These are phyloP conservation scores for Nemania sp. DNA, from an alignment of 2,329 filamentous ascomycete species.

Conservation along the genomic window DNA sequence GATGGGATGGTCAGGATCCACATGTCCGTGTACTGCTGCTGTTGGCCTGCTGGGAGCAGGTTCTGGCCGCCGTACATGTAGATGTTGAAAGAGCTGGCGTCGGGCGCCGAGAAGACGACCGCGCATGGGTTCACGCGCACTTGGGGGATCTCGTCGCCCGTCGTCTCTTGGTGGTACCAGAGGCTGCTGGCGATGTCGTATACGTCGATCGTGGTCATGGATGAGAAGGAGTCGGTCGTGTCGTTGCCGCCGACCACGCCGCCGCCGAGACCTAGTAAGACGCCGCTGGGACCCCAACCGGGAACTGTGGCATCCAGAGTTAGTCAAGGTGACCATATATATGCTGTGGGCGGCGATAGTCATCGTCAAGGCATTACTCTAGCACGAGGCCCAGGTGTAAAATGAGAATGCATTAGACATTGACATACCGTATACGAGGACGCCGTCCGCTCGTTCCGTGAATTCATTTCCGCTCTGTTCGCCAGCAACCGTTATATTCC, in stretches of 20 bases:
- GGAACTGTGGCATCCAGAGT: slow-evolving; percentile 51
- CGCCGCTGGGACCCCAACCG: slow-evolving; percentile 71
- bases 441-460: slow-evolving; percentile 73
- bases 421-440: slow-evolving; percentile 59
- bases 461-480: slow-evolving; percentile 68
- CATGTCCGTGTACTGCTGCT: slow-evolving; percentile 68
- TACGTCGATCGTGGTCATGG: slow-evolving; percentile 63
- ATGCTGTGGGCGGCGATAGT: neutral
- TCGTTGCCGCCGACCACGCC: slow-evolving; percentile 53
- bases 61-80: slow-evolving; percentile 81
- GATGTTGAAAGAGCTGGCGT: slow-evolving; percentile 75
- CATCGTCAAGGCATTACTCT: too few relatives aligned
- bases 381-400: too few relatives aligned
- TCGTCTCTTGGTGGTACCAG: slow-evolving; percentile 76
- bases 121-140: slow-evolving; percentile 74
- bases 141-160: slow-evolving; percentile 58
- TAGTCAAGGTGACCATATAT: neutral
- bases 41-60: slow-evolving; percentile 61
- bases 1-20: slow-evolving; percentile 74
- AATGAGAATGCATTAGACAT: neutral
- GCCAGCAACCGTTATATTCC: slow-evolving; percentile 74
- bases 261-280: slow-evolving; percentile 72
- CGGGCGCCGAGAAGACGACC: slow-evolving; percentile 68
- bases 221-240: slow-evolving; percentile 64
- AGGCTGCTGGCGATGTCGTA: slow-evolving; percentile 71